These are phyloP conservation scores for Sorghum bicolor DNA, from an alignment of 176 grass and related monocot genomes.

Conservation along the genomic window DNA sequence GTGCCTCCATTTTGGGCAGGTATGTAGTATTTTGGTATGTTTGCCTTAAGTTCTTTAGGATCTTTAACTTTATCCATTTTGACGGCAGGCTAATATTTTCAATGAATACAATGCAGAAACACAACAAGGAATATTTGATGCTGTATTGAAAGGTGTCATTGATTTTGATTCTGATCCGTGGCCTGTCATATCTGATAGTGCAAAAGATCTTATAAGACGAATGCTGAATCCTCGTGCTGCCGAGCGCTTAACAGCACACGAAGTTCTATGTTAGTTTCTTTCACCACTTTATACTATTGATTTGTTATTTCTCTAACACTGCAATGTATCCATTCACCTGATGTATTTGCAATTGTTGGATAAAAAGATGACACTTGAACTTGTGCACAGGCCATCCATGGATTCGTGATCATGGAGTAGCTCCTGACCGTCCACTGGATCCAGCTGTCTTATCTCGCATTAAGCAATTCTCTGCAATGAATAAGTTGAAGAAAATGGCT, in stretches of 20 bases:
- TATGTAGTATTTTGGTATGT: background rate
- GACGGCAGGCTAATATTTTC: constrained; percentile 20
- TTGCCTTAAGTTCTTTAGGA: background rate
- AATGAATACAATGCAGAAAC: constrained; percentile 65
- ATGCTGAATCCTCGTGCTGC: constrained; percentile 70
- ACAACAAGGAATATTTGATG: constrained; percentile 99
- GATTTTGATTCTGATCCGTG: constrained; percentile 98
- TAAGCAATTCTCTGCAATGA: constrained; percentile 99
- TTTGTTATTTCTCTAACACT: background rate
- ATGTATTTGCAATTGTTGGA: constrained; percentile 25
- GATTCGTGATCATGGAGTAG: constrained; percentile 94
- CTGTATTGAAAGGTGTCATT: constrained; percentile 84
- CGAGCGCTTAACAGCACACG: constrained; percentile 74
- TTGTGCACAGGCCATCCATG: constrained; percentile 84
- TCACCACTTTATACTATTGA: constrained; percentile 4
- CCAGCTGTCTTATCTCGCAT: constrained; percentile 94
- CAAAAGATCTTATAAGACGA: constrained; percentile 90
- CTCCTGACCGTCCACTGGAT: constrained; percentile 90
- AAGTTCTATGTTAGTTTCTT: constrained; percentile 87
- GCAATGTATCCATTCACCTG: background rate
- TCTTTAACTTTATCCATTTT: background rate
- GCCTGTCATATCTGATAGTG: constrained; percentile 93
- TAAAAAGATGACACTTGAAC: constrained; percentile 23
- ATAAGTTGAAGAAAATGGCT: constrained; percentile 99
- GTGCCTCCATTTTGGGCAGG: constrained; percentile 88